Evolutionary conservation across 163 green algal genomes (phyloP).

Genomic region (Chloroidium sp.): DNA sequence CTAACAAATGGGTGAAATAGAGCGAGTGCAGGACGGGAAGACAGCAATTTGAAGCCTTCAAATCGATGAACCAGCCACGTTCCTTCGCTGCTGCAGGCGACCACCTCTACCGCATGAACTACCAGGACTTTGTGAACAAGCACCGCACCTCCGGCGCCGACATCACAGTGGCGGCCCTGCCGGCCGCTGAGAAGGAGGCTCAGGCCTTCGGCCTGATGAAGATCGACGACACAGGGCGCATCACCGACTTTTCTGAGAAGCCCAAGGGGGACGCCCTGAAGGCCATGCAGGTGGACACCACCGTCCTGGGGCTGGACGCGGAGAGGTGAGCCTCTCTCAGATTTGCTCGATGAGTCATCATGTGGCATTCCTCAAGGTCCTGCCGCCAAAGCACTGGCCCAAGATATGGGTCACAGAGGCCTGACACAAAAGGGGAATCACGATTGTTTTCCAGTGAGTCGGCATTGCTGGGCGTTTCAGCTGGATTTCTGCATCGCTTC

Average conservation of each 20-base stretch:
- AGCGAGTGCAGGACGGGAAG: too few relatives aligned
- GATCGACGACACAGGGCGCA: conserved; percentile 61
- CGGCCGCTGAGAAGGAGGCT: conserved; percentile 75
- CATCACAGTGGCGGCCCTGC: conserved; percentile 91
- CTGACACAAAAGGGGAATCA: too few relatives aligned
- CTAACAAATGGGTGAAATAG: too few relatives aligned
- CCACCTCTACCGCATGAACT: conserved; percentile 98
- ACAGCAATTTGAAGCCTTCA: too few relatives aligned
- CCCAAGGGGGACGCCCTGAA: conserved; percentile 89
- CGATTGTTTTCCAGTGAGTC: too few relatives aligned
- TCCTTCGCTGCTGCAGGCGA: conserved; percentile 34
- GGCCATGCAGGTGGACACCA: conserved; percentile 95
- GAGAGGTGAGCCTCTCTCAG: conserved; percentile 15
- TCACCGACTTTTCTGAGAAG: conserved; percentile 93
- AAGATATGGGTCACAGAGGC: too few relatives aligned
- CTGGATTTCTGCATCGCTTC: too few relatives aligned
- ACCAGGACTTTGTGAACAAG: conserved; percentile 94
- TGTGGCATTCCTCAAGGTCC: background rate
- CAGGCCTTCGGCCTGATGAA: conserved; percentile 98
- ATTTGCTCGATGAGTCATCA: conserved; percentile 11
- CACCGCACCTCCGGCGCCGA: conserved; percentile 83
- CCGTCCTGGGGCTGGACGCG: conserved; percentile 68
- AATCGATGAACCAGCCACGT: too few relatives aligned
- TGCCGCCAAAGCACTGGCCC: too few relatives aligned
- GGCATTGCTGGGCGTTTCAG: too few relatives aligned